Evolutionary conservation across 345 rosid genomes (phyloP).

Genomic region (Hibiscus mutabilis): DNA sequence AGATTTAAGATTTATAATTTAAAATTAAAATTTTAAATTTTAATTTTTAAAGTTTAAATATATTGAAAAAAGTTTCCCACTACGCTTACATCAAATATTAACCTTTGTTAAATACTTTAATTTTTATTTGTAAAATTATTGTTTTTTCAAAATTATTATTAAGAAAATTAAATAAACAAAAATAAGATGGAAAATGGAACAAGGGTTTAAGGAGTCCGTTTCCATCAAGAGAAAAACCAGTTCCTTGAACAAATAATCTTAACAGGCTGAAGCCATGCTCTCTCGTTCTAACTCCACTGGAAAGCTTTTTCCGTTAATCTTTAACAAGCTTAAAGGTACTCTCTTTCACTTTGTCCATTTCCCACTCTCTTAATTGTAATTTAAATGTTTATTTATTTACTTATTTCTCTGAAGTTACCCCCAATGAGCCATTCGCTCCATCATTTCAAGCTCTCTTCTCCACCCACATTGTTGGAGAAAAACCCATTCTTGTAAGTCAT

Average conservation of each 20-base stretch:
- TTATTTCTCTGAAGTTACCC: slow-evolving; percentile 19
- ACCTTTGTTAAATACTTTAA: too few relatives aligned
- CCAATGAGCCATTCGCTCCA: slow-evolving; percentile 21
- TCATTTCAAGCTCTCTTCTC: slow-evolving; percentile 16
- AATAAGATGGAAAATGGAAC: background rate
- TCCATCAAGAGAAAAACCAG: background rate
- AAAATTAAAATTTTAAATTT: too few relatives aligned
- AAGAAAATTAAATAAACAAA: too few relatives aligned
- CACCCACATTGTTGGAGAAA: slow-evolving; percentile 9
- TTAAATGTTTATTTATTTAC: background rate
- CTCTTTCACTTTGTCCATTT: background rate
- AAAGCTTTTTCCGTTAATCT: slow-evolving; percentile 17
- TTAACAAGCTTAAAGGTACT: slow-evolving; percentile 22
- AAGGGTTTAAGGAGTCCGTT: slow-evolving; percentile 6
- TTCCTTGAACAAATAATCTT: background rate
- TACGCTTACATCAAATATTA: too few relatives aligned
- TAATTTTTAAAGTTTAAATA: too few relatives aligned
- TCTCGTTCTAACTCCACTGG: slow-evolving; percentile 9
- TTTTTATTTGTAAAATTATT: too few relatives aligned
- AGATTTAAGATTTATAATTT: too few relatives aligned
- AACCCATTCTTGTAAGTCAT: slow-evolving; percentile 63
- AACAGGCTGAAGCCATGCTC: slow-evolving; percentile 17
- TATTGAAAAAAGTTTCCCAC: too few relatives aligned
- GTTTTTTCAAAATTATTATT: too few relatives aligned
- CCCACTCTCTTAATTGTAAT: background rate